Evolutionary conservation across 2,329 filamentous ascomycete genomes (phyloP).

Genomic region (Ramularia endophylla): DNA sequence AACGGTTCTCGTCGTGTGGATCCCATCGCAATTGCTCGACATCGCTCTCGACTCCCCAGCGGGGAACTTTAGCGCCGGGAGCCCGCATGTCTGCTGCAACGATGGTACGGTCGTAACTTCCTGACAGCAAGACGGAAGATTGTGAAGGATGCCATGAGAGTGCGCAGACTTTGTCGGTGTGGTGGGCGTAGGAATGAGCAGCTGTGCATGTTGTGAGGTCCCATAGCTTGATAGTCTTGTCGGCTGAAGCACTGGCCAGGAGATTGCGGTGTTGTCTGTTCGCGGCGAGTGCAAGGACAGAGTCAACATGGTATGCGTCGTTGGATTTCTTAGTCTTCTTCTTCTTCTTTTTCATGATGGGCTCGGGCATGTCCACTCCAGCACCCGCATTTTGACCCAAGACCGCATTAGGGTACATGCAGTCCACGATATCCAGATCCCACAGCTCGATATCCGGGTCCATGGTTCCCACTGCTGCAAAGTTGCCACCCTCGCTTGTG

Average conservation of each 20-base stretch:
- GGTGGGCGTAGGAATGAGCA: slow-evolving; percentile 91
- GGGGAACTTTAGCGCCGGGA: slow-evolving; percentile 70
- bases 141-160: slow-evolving; percentile 87
- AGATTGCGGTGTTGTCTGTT: slow-evolving; percentile 93
- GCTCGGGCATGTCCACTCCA: slow-evolving; percentile 15
- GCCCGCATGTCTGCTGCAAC: slow-evolving; percentile 96
- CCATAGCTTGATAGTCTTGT: slow-evolving; percentile 98
- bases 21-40: slow-evolving; percentile 93
- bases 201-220: slow-evolving; percentile 87
- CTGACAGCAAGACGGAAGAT: slow-evolving; percentile 81
- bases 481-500: slow-evolving; percentile 69
- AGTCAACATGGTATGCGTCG: slow-evolving; percentile 88
- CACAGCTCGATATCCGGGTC: slow-evolving; percentile 98
- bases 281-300: slow-evolving; percentile 81
- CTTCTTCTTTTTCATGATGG: slow-evolving; percentile 72
- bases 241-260: slow-evolving; percentile 88
- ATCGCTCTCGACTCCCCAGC: slow-evolving; percentile 93
- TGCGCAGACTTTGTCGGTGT: slow-evolving; percentile 97
- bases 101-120: slow-evolving; percentile 90
- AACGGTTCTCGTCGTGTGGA: slow-evolving; percentile 84
- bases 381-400: slow-evolving; percentile 60
- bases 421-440: slow-evolving; percentile 93
- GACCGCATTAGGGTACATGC: slow-evolving; percentile 97
- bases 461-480: slow-evolving; percentile 92
- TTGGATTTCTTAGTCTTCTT: slow-evolving; percentile 87